phyloP scores from a whole-genome alignment of 306 rosid species.

The Chamaecrista fasciculata region DNA sequence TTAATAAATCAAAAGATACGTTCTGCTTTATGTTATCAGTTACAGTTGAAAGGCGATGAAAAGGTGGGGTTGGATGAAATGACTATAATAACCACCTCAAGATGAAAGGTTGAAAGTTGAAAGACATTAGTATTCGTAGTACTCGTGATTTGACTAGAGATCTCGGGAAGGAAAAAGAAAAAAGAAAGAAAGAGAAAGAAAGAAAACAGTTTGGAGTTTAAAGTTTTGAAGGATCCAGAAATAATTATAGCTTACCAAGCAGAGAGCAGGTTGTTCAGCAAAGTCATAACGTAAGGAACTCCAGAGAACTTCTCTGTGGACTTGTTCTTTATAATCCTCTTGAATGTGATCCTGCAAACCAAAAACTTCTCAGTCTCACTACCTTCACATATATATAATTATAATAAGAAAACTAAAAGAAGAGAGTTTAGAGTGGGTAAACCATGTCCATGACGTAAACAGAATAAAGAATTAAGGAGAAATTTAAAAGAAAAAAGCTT shows the following conservation, averaged over 20 bases:
- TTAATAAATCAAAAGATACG: slow-evolving; percentile 4
- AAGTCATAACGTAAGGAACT: slow-evolving; percentile 86
- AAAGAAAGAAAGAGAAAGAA: not conserved
- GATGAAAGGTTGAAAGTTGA: not conserved
- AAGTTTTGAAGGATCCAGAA: slow-evolving; percentile 3
- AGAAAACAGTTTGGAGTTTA: not conserved
- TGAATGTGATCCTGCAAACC: slow-evolving; percentile 69
- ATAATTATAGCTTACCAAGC: slow-evolving; percentile 84
- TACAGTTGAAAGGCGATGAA: not conserved
- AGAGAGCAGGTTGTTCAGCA: slow-evolving; percentile 84
- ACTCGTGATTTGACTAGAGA: slow-evolving; percentile 26
- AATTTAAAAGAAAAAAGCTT: not conserved
- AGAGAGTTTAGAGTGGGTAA: not conserved
- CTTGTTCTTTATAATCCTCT: slow-evolving; percentile 55
- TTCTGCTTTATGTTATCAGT: not conserved
- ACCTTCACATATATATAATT: not conserved
- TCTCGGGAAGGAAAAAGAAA: not conserved
- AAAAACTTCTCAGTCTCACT: slow-evolving; percentile 12
- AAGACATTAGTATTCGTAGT: not conserved
- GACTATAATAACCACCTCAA: not conserved
- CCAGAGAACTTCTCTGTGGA: slow-evolving; percentile 84
- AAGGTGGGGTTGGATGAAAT: not conserved
- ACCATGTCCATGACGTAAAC: not conserved
- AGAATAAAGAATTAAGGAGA: not conserved
- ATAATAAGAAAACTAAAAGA: not conserved